Conservation (phyloP, 441 rosid genomes). For the Raphanus hybrid region DNA sequence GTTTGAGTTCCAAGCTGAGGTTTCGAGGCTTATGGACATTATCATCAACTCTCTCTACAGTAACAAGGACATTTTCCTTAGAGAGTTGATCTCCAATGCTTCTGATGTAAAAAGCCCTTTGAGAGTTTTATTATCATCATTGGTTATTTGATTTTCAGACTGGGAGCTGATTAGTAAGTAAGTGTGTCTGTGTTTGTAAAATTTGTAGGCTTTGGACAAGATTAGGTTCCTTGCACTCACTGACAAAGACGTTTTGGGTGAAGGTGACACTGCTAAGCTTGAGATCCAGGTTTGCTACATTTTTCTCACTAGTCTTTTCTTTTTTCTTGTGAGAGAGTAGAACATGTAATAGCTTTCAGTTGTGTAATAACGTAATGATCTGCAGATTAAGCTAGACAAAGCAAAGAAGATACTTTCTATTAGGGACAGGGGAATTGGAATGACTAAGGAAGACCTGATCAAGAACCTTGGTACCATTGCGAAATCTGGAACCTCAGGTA, state of each 20-base stretch:
- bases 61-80: constrained; percentile 90
- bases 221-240: constrained; percentile 92
- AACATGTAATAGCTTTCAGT: not conserved
- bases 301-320: not conserved
- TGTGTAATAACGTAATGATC: not conserved
- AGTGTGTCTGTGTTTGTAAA: too few species aligned
- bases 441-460: constrained; percentile 8
- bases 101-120: not conserved
- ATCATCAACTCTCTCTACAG: constrained; percentile 95
- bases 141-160: not conserved
- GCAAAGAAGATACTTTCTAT: not conserved
- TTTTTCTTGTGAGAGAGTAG: not conserved
- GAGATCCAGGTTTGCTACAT: constrained; percentile 74
- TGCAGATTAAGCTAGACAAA: constrained; percentile 7
- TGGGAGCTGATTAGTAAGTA: not conserved
- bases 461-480: constrained; percentile 5
- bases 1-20: constrained; percentile 97
- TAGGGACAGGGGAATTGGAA: not conserved
- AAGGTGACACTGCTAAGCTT: constrained; percentile 88
- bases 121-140: not conserved
- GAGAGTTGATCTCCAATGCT: constrained; percentile 4
- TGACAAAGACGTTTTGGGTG: constrained; percentile 90
- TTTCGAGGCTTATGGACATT: constrained; percentile 45
- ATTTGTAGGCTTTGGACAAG: constrained; percentile 59
- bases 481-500: not conserved